phyloP scores from a whole-genome alignment of 371 early-diverging fungal species.

The Rhizopus sp. region DNA sequence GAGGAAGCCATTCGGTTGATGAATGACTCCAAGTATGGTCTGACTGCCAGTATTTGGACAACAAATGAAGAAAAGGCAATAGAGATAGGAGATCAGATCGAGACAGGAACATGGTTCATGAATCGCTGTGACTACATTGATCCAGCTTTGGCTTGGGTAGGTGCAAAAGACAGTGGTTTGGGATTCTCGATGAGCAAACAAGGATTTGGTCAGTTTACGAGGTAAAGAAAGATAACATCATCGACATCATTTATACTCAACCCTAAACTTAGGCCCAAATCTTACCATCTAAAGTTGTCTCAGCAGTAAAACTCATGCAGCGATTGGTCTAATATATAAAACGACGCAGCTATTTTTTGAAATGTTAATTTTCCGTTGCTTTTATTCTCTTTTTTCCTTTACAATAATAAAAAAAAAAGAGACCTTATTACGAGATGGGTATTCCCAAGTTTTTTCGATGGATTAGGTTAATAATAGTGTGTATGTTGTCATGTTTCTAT shows the following conservation, averaged over 20 bases:
- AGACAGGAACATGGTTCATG: constrained; percentile 87
- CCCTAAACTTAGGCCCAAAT: constrained; percentile 42
- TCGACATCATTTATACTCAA: neutral
- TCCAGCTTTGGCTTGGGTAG: constrained; percentile 83
- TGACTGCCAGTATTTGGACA: constrained; percentile 88
- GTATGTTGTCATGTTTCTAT: neutral
- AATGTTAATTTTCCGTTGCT: neutral
- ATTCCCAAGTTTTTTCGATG: constrained; percentile 93
- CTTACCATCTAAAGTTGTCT: constrained; percentile 48
- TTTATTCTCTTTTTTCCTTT: constrained; percentile 4
- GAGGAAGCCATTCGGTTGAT: constrained; percentile 77
- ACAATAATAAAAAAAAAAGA: constrained; percentile 3
- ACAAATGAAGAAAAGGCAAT: constrained; percentile 59
- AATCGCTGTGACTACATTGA: constrained; percentile 85
- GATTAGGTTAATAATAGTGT: constrained; percentile 60
- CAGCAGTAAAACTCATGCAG: constrained; percentile 25
- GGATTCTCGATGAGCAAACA: constrained; percentile 73
- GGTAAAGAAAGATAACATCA: constrained; percentile 27
- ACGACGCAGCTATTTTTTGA: neutral
- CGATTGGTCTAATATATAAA: constrained; percentile 1
- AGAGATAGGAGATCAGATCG: constrained; percentile 68
- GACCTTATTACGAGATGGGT: constrained; percentile 54
- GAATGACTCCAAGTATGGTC: constrained; percentile 83
- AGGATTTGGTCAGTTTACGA: constrained; percentile 71
- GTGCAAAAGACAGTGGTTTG: constrained; percentile 79